These are phyloP conservation scores for Cercospora janseana DNA, from an alignment of 2,329 filamentous ascomycete species.

Conservation along the genomic window DNA sequence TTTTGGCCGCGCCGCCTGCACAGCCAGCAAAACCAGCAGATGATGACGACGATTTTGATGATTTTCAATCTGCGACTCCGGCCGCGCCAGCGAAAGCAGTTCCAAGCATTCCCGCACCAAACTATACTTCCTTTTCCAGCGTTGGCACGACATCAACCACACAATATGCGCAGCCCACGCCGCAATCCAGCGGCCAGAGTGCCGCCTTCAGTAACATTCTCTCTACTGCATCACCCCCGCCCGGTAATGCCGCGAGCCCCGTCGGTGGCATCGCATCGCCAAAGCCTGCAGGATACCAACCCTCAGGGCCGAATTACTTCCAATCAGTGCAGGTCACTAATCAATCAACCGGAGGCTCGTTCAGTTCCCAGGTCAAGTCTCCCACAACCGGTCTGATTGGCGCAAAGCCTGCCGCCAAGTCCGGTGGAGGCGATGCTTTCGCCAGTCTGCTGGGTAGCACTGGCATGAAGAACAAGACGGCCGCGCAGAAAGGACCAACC, in stretches of 20 bases:
- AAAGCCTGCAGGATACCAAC: slow-evolving; percentile 67
- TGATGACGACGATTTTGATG: slow-evolving; percentile 87
- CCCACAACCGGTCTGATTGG: slow-evolving; percentile 39
- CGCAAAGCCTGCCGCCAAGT: slow-evolving; percentile 41
- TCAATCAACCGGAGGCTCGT: slow-evolving; percentile 42
- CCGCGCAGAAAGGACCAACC: slow-evolving; percentile 66
- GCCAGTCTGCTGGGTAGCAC: slow-evolving; percentile 74
- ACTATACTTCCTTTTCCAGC: slow-evolving; percentile 45
- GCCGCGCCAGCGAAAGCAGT: slow-evolving; percentile 43
- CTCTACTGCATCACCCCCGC: slow-evolving; percentile 74
- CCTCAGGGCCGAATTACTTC: slow-evolving; percentile 88
- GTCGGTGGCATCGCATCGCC: slow-evolving; percentile 42
- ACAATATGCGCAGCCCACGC: slow-evolving; percentile 78
- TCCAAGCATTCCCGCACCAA: slow-evolving; percentile 38
- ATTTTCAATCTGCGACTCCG: slow-evolving; percentile 86
- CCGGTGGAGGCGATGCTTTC: slow-evolving; percentile 76
- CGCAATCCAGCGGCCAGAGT: slow-evolving; percentile 77
- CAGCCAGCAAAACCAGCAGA: slow-evolving; percentile 51
- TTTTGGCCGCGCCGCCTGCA: slow-evolving; percentile 29
- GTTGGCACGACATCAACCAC: slow-evolving; percentile 54
- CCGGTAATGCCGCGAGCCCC: slow-evolving; percentile 52
- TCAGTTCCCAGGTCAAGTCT: slow-evolving; percentile 42
- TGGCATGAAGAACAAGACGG: slow-evolving; percentile 53
- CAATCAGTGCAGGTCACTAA: slow-evolving; percentile 63
- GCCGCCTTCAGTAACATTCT: slow-evolving; percentile 79